These are phyloP conservation scores for Apiosordaria backusii DNA, from an alignment of 495 filamentous ascomycete species.

Conservation along the genomic window DNA sequence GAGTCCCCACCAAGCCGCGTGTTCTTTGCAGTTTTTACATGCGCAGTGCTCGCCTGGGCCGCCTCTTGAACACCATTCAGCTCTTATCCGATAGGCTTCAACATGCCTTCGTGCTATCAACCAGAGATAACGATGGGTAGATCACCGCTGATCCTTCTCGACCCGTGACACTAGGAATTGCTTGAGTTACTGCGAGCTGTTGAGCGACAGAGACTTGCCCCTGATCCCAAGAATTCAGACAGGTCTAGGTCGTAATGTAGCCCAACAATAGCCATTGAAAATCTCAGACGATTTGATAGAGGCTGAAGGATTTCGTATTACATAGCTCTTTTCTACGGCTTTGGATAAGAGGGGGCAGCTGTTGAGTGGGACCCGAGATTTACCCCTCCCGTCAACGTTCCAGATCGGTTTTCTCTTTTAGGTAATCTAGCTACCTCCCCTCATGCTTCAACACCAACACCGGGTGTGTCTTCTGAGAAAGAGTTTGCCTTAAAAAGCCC, in stretches of 20 bases:
- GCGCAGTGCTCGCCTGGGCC: neutral
- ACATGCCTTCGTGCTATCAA: neutral
- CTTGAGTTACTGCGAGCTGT: slow-evolving; percentile 2
- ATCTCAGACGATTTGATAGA: neutral
- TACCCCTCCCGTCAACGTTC: neutral
- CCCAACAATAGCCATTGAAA: neutral
- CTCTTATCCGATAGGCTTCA: neutral
- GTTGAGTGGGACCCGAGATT: neutral
- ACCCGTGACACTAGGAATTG: neutral
- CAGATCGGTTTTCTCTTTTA: neutral
- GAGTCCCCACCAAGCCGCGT: neutral
- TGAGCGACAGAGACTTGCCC: neutral
- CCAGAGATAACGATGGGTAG: neutral
- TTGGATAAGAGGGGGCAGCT: neutral
- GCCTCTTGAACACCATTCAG: neutral
- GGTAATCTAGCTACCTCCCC: neutral
- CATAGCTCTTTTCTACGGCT: neutral
- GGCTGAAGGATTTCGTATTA: neutral
- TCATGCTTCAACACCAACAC: neutral
- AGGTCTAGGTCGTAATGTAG: neutral
- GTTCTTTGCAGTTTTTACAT: neutral
- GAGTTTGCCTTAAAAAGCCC: neutral
- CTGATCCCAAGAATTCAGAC: neutral
- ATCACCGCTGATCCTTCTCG: slow-evolving; percentile 1
- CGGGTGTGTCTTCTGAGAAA: neutral